A percentile compares a stretch with the other conserved stretches of the same genome.
Evolutionary conservation across 495 filamentous ascomycete species (phyloP).

Genomic region (Daldinia decipiens): DNA sequence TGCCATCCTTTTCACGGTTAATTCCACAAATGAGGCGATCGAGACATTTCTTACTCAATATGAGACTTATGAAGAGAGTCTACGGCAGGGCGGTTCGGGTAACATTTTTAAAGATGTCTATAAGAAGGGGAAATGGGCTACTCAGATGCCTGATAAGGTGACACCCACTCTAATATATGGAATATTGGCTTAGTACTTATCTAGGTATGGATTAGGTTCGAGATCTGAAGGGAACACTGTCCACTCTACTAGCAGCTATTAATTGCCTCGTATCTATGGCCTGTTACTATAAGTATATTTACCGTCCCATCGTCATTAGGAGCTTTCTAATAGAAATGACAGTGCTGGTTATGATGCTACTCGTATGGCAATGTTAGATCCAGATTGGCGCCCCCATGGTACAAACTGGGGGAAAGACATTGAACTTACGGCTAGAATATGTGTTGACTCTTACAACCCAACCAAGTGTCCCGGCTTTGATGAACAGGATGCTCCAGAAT

Average conservation of each 20-base stretch:
- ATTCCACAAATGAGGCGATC: neutral
- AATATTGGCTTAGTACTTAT: neutral
- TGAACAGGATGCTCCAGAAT: neutral
- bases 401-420: neutral
- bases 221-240: neutral
- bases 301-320: neutral
- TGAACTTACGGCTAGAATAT: neutral
- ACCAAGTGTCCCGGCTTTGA: neutral
- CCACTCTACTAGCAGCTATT: neutral
- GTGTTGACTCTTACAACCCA: neutral
- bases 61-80: neutral
- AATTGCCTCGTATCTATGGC: neutral
- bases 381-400: neutral
- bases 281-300: neutral
- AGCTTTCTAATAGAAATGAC: neutral
- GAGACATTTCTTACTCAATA: neutral
- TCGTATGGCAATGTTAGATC: neutral
- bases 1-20: neutral
- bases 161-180: neutral
- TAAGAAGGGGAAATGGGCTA: constrained; percentile 1
- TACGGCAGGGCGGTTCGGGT: neutral
- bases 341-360: neutral
- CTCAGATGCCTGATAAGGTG: constrained; percentile 2
- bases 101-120: neutral
- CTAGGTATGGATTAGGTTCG: neutral